Evolutionary conservation across 805 yeast genomes (phyloP), one percentile per base, ranked within the genome.

Genomic region (Sugiyamaella lignohabitans): DNA sequence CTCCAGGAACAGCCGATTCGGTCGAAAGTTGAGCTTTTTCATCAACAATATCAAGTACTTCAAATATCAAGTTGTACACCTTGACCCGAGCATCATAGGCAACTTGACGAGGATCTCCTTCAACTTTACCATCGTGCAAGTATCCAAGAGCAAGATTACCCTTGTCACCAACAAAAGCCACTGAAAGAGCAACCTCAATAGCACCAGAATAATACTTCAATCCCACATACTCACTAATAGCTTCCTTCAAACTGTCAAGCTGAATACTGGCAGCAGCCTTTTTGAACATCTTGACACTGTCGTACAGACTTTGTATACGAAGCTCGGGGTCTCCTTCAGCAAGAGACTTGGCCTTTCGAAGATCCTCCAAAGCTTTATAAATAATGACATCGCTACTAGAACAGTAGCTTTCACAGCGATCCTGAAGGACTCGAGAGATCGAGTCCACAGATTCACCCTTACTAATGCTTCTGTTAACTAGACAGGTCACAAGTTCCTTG

Each of bases 381-480:
- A 93, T 86, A 50, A 88, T 74, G 22, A 93, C 96, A 65, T 93
- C 98, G 54, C 84, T 87, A 14, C 95, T 79, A 0, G 97, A 87
- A 60, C 98, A 93, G 65, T 88, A 93, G 0, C 95, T 80, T 1
- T 95, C 95, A 70, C 98, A 93, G 50, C 91, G 81, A 46, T 87
- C 94, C 65, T 93, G 96, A 43, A 93, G 69, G 1, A 89, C 80
- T 30, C 82, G 80, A 1, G 97, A 95, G 43, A 91, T 86, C 48
- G 83, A 72, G 61, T 91, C 98, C 39, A 93, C 91, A 0, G 95
- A 84, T 3, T 87, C 91, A n/a, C 98, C 98, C 53, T 85, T 79
- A 34, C 86, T 74, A 48, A 93, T 88, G 54, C 85, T 87, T 62
- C 84, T 84, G 65, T 89, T 89, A 52, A 93, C 88, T 32, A 93